Evolutionary conservation across 1,139 yeast species (phyloP), one percentile per base, ranked within the genome.

Genomic region (Suhomyces yuchorum): DNA sequence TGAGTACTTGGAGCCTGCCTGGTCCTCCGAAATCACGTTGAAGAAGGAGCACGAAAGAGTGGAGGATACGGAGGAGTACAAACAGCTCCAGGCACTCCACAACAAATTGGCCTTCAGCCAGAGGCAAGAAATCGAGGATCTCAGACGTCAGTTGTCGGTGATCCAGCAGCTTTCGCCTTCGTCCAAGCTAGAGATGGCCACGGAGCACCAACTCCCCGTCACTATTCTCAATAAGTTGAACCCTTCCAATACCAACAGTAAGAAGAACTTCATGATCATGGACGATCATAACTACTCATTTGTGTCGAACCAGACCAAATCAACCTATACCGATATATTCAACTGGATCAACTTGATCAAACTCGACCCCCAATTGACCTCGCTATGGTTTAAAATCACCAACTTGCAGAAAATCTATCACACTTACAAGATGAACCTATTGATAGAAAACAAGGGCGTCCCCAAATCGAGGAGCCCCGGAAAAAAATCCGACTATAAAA

Each of bases 371-470:
- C 73, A 72, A 40, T 60, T 75, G 30, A 70, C 78, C 6, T 60
- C 67, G 3, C 60, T 75, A 42, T 75, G 80, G 80, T 65, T 57
- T 49, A 71, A 68, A 47, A 73, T 75, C 44, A 69, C 73, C 34
- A 68, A 65, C 46, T 59, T 75, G 51, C 80, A 75, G 54, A 71
- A 72, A 47, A 61, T 71, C 14, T 75, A 75, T 56, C 74, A 70
- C 49, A 53, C 65, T 47, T 74, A 70, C 57, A 73, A 73, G 48
- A 62, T 65, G 57, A 65, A 62, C 46, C 51, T 59, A 44, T 47
- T 59, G 28, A 54, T 47, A 41, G 42, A 49, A 30, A 39, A 44
- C 44, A 40, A 53, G 44, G 34, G 33, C n/a, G 17, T 32, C 6
- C 26, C 28, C 11, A 34, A 33, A 17, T 22, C 44, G 2, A 45